Evolutionary conservation across 805 yeast species (phyloP).

Genomic region (Candida tallmaniae): DNA sequence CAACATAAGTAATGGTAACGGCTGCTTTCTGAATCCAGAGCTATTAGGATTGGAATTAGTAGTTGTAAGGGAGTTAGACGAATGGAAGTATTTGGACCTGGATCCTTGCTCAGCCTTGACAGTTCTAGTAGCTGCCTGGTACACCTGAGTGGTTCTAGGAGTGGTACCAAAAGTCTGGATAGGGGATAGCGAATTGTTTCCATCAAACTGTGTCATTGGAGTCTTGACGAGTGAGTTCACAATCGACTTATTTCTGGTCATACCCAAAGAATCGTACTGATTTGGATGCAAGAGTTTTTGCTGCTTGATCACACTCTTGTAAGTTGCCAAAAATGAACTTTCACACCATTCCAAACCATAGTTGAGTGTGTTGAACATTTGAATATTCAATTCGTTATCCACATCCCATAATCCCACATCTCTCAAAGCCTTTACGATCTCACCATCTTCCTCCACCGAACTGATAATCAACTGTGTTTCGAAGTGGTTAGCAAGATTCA

Average conservation of each 20-base stretch:
- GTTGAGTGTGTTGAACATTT: conserved; percentile 74
- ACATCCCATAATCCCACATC: conserved; percentile 79
- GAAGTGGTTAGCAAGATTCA: conserved; percentile 68
- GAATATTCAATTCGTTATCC: conserved; percentile 37
- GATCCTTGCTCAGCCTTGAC: conserved; percentile 37
- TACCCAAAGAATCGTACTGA: conserved; percentile 11
- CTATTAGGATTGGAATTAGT: not conserved
- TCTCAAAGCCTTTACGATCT: conserved; percentile 63
- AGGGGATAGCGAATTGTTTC: conserved; percentile 10
- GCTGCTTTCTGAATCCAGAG: conserved; percentile 39
- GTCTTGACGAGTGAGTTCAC: conserved; percentile 5
- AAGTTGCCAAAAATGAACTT: conserved; percentile 71
- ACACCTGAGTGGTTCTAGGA: conserved; percentile 50
- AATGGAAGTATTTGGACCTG: conserved; percentile 48
- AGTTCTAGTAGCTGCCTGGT: conserved; percentile 48
- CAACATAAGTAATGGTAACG: conserved; percentile 60
- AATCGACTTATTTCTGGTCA: conserved; percentile 12
- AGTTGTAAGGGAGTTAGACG: conserved; percentile 18
- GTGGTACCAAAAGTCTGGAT: conserved; percentile 32
- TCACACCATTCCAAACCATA: conserved; percentile 96
- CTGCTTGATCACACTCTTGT: conserved; percentile 28
- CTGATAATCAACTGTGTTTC: conserved; percentile 71
- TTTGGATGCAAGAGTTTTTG: conserved; percentile 4
- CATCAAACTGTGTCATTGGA: conserved; percentile 18
- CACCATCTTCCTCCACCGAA: conserved; percentile 65